A percentile compares a stretch with the other conserved stretches of the same genome.
phyloP scores from a whole-genome alignment of 495 filamentous ascomycete species.

The Lasiosphaeria miniovina region DNA sequence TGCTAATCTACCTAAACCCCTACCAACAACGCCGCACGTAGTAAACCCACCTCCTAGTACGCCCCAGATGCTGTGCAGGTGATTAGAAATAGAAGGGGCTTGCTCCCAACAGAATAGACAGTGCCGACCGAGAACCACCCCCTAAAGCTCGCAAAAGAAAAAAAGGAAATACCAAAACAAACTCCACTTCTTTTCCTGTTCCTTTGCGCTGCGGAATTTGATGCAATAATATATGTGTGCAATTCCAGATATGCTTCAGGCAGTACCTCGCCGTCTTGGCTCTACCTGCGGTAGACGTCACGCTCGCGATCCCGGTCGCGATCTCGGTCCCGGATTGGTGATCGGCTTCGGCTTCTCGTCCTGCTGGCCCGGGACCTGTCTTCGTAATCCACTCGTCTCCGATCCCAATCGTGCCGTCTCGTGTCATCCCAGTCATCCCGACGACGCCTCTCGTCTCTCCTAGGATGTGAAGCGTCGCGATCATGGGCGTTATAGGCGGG shows the following conservation, averaged over 20 bases:
- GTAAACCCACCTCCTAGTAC: no score
- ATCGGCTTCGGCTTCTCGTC: conserved; percentile 50
- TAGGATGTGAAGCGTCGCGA: conserved; percentile 34
- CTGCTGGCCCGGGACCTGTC: conserved; percentile 43
- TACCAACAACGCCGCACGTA: no score
- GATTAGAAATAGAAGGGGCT: no score
- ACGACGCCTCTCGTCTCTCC: conserved; percentile 41
- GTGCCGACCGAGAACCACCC: no score
- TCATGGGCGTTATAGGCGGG: conserved; percentile 55
- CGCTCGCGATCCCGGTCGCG: conserved; percentile 44
- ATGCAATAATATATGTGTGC: background rate
- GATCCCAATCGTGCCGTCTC: conserved; percentile 17
- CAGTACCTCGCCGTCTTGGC: background rate
- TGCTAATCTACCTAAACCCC: no score
- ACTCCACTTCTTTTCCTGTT: no score
- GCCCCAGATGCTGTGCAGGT: no score
- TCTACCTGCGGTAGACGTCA: conserved; percentile 42
- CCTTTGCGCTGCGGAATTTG: no score
- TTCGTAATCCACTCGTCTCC: conserved; percentile 40
- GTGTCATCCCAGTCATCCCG: conserved; percentile 34
- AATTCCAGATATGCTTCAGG: background rate
- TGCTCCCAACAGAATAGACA: no score
- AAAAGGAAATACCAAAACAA: no score
- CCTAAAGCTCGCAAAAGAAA: no score
- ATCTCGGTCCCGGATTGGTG: conserved; percentile 40